Conservation (phyloP, 2,329 filamentous ascomycete genomes). For the Trichothecium sympodiale region DNA sequence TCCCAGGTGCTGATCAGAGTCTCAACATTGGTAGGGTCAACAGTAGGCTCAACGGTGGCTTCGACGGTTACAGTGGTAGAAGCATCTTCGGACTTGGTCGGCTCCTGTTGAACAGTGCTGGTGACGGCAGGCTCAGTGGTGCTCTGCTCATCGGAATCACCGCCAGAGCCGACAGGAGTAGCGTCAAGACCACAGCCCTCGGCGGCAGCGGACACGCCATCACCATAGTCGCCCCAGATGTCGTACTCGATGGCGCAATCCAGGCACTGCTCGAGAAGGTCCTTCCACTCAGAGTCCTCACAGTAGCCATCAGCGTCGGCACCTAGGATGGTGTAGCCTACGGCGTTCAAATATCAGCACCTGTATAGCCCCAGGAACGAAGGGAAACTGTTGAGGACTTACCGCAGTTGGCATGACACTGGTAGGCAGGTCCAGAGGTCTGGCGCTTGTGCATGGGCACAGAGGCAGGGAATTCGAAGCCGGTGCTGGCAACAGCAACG, state of each 20-base stretch:
- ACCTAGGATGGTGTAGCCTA: slow-evolving; percentile 19
- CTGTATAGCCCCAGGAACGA: no score
- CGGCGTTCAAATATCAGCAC: no score
- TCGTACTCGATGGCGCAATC: slow-evolving; percentile 29
- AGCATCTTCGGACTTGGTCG: no score
- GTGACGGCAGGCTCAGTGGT: slow-evolving; percentile 3
- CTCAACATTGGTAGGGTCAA: neutral
- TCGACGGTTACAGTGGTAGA: no score
- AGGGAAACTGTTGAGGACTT: slow-evolving; percentile 9
- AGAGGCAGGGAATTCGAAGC: slow-evolving; percentile 16
- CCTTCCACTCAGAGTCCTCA: slow-evolving; percentile 24
- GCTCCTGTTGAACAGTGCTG: neutral
- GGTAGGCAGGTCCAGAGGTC: slow-evolving; percentile 24
- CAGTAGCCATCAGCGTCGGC: slow-evolving; percentile 17
- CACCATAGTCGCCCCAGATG: slow-evolving; percentile 33
- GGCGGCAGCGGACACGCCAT: slow-evolving; percentile 23
- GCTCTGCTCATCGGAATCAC: slow-evolving; percentile 5
- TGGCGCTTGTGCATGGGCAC: slow-evolving; percentile 30
- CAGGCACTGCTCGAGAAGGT: slow-evolving; percentile 30
- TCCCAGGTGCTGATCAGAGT: neutral
- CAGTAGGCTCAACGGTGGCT: neutral
- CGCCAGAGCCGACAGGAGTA: slow-evolving; percentile 11
- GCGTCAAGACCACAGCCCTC: slow-evolving; percentile 20
- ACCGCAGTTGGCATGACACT: slow-evolving; percentile 42
- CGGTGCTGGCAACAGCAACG: slow-evolving; percentile 8